Evolutionary conservation across 2,329 filamentous ascomycete species (phyloP).

Genomic region (Exophiala calicioides): DNA sequence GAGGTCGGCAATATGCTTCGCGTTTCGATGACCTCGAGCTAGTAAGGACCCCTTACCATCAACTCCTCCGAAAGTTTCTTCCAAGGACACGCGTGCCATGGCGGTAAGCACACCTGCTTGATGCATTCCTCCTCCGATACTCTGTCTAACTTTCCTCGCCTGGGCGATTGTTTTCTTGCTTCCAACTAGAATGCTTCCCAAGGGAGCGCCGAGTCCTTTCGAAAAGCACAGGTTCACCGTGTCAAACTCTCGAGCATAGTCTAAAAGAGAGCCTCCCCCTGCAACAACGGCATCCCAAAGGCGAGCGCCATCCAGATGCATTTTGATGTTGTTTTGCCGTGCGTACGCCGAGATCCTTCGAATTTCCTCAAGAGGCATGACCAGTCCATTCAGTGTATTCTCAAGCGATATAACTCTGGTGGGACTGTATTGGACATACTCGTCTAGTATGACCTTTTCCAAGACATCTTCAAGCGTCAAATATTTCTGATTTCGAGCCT

Average conservation of each 20-base stretch:
- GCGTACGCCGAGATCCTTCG: constrained; percentile 36
- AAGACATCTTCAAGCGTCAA: constrained; percentile 34
- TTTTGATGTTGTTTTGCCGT: constrained; percentile 33
- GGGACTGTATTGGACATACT: constrained; percentile 34
- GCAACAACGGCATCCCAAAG: constrained; percentile 36
- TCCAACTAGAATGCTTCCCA: constrained; percentile 37
- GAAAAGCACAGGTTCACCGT: constrained; percentile 38
- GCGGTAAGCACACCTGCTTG: constrained; percentile 38
- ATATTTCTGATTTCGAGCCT: constrained; percentile 38
- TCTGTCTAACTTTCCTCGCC: constrained; percentile 37
- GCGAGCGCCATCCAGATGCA: constrained; percentile 38
- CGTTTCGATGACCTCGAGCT: not conserved
- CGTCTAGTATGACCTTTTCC: constrained; percentile 1
- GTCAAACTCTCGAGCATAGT: constrained; percentile 38
- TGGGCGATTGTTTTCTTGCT: constrained; percentile 33
- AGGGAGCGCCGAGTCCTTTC: constrained; percentile 38
- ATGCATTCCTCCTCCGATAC: constrained; percentile 38
- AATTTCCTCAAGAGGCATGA: constrained; percentile 35
- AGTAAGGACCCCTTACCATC: constrained; percentile 1
- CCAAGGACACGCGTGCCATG: constrained; percentile 28
- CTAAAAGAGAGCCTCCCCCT: constrained; percentile 31
- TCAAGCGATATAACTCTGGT: constrained; percentile 37
- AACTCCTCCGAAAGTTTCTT: constrained; percentile 1
- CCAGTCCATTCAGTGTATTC: constrained; percentile 34
- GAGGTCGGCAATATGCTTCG: constrained; percentile 2